Percentiles rank a stretch among this genome's conserved stretches.
phyloP scores from a whole-genome alignment of 202 grass and related monocot genomes.

The Digitaria exilis region DNA sequence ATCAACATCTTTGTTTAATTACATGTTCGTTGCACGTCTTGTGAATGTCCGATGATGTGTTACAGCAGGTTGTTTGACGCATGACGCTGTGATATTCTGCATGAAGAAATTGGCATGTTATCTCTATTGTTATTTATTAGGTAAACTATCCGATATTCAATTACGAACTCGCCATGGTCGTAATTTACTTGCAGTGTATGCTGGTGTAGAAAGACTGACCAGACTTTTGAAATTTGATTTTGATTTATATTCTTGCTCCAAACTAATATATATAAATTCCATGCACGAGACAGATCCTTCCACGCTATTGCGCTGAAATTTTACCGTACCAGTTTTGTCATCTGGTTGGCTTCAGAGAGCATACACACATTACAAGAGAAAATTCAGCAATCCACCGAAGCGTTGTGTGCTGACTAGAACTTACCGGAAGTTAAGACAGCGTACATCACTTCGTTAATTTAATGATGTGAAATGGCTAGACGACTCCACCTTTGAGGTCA shows the following conservation, averaged over 20 bases:
- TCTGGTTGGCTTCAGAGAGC: background rate
- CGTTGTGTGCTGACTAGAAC: too few relatives aligned
- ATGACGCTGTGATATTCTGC: background rate
- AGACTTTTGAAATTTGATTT: background rate
- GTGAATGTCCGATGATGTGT: background rate
- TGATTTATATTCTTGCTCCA: background rate
- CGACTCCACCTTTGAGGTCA: background rate
- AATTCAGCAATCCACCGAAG: too few relatives aligned
- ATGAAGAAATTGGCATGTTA: background rate
- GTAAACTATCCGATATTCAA: background rate
- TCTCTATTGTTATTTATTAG: background rate
- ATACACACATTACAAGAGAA: background rate
- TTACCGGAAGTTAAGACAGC: too few relatives aligned
- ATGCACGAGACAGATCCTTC: too few relatives aligned
- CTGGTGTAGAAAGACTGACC: background rate
- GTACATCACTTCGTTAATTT: background rate
- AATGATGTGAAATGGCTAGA: background rate
- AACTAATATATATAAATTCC: background rate
- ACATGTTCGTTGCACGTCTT: background rate
- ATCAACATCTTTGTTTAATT: background rate
- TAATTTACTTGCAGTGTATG: background rate
- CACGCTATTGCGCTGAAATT: background rate
- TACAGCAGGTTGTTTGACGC: background rate
- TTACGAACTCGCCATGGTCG: background rate
- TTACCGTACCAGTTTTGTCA: background rate